Evolutionary conservation across 768 basidiomycete species (phyloP).

Genomic region (Clavaria fumosa): DNA sequence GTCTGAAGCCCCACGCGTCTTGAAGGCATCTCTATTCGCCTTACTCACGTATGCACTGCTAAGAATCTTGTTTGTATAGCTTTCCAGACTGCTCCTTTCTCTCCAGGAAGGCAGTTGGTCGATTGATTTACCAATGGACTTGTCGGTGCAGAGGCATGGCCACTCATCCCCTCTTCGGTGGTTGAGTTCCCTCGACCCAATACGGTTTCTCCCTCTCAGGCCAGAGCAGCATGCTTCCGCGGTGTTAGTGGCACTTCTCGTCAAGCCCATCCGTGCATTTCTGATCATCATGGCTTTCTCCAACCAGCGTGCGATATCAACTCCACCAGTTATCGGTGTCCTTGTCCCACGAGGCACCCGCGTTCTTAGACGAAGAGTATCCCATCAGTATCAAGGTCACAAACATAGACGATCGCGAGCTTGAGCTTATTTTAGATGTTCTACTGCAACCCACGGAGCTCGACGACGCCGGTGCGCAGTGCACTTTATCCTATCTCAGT

Average conservation of each 20-base stretch:
- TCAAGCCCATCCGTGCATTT: conserved; percentile 3
- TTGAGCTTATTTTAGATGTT: conserved; percentile 58
- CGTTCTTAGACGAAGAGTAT: conserved; percentile 70
- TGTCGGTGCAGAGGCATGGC: conserved; percentile 23
- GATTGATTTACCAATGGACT: conserved; percentile 43
- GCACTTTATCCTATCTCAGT: neutral
- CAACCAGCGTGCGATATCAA: conserved; percentile 40
- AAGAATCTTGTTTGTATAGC: conserved; percentile 14
- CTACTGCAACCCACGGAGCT: conserved; percentile 69
- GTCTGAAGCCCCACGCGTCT: conserved; percentile 30
- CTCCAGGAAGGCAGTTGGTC: conserved; percentile 52
- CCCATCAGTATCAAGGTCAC: conserved; percentile 54
- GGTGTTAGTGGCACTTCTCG: conserved; percentile 23
- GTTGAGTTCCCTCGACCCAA: conserved; percentile 41
- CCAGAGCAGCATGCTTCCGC: conserved; percentile 32
- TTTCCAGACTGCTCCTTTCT: conserved; percentile 31
- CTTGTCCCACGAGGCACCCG: conserved; percentile 47
- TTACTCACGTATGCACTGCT: neutral
- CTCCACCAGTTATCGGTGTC: conserved; percentile 41
- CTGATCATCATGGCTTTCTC: conserved; percentile 4
- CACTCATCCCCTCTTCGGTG: conserved; percentile 27
- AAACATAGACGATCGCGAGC: conserved; percentile 53
- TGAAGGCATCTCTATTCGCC: conserved; percentile 30
- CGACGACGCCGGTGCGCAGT: conserved; percentile 52
- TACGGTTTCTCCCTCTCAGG: conserved; percentile 35